These are phyloP conservation scores for Alternaria conjuncta DNA, from an alignment of 2,329 filamentous ascomycete species.

Conservation along the genomic window DNA sequence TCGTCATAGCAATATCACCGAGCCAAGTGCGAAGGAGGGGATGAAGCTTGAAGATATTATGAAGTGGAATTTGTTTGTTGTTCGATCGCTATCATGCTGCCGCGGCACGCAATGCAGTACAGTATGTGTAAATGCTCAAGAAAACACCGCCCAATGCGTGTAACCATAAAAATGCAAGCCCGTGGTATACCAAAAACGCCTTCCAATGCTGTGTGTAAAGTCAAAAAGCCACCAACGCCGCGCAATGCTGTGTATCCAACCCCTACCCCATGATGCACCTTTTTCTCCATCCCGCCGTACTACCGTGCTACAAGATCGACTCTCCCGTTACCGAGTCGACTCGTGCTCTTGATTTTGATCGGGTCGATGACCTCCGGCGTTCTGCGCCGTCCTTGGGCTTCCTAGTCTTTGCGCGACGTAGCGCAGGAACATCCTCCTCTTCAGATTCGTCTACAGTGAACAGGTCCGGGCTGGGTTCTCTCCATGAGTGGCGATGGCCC, in stretches of 20 bases:
- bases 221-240: constrained; percentile 23
- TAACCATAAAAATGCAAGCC: constrained; percentile 13
- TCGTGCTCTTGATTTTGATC: constrained; percentile 36
- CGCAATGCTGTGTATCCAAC: constrained; percentile 22
- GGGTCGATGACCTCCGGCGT: constrained; percentile 42
- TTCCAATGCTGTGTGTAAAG: constrained; percentile 21
- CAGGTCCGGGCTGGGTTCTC: constrained; percentile 50
- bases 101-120: constrained; percentile 3
- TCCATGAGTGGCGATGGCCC: constrained; percentile 51
- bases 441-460: constrained; percentile 53
- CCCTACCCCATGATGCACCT: constrained; percentile 5
- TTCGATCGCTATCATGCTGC: constrained; percentile 13
- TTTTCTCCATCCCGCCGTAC: not conserved
- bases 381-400: constrained; percentile 46
- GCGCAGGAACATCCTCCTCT: constrained; percentile 39
- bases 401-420: constrained; percentile 36
- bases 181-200: constrained; percentile 23
- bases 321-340: constrained; percentile 33
- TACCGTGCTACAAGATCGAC: constrained; percentile 35
- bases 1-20: not conserved
- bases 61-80: constrained; percentile 6
- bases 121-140: constrained; percentile 36
- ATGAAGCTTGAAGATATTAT: constrained; percentile 5
- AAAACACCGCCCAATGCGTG: constrained; percentile 38
- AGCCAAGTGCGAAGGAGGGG: not conserved